Base-by-base conservation (phyloP, 2,329 filamentous ascomycete species). In the Thielaviopsis musarum region DNA sequence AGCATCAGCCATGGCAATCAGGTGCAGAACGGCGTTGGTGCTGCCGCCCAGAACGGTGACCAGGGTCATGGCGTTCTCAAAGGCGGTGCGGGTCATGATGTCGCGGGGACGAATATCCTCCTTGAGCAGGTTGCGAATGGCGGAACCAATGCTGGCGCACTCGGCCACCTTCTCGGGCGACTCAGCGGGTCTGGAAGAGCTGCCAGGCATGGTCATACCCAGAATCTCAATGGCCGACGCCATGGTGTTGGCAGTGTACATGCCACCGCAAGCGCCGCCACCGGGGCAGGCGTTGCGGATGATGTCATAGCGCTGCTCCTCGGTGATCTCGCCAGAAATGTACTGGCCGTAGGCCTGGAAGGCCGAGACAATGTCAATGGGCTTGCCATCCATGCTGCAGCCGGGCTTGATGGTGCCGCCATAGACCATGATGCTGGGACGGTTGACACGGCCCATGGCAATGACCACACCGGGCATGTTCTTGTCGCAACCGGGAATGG, bases 331-430 rank as follows among this genome's bases (percentile, higher is more conserved):
- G 52, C 91, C 91, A 13, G 87, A 82, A 66, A 98, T 84, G 74
- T 91, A 97, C 70, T 96, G 88, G 26, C 93, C 93, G 69, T 97
- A 97, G 5, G 91, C 87, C 75, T 98, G 93, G 81, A 98, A 98
- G 52, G 93, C 93, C 56, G 90, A 96, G 62, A 98, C 87, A 58
- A 98, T 95, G 70, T 98, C 91, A 66, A 96, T 88, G 61, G 84
- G 75, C 64, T 85, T 77, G 65, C 91, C 87, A 56, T 79, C 80
- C 67, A 76, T 79, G 59, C 87, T 88, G 74, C 91, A 96, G 54
- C 93, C 93, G 45, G 93, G 88, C 70, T 87, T 84, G 70, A 97
- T 98, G 51, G 88, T 90, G 55, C 93, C 93, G 65, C 93, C 93
- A 69, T 98, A 98, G 30, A 98, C 88, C 93, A 98, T 98, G 69